Conservation (phyloP, 306 rosid species). For the Fagus sylvatica region DNA sequence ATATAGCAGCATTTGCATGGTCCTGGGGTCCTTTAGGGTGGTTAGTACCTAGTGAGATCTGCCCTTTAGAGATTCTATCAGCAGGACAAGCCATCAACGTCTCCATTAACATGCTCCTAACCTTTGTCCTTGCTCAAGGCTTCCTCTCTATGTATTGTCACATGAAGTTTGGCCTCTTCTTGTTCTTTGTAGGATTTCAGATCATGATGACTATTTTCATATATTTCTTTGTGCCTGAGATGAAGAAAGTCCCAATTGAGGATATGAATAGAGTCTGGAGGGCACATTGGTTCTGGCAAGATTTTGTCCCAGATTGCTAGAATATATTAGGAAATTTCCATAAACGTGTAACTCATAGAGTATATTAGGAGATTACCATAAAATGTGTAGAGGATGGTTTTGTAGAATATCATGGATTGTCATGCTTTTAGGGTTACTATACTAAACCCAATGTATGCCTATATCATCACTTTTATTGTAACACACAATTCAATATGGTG, state of each 20-base stretch:
- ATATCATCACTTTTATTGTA: no score
- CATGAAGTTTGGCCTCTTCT: slow-evolving; percentile 56
- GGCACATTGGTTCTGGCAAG: slow-evolving; percentile 59
- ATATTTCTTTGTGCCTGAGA: slow-evolving; percentile 49
- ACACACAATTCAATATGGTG: no score
- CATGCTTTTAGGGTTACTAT: no score
- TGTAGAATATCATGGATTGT: no score
- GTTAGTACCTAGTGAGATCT: slow-evolving; percentile 64
- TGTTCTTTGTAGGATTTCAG: slow-evolving; percentile 46
- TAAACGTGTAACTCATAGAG: no score
- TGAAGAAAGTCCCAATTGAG: slow-evolving; percentile 51
- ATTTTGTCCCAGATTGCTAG: slow-evolving; percentile 11
- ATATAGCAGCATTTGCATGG: slow-evolving; percentile 76
- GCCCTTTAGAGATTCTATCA: slow-evolving; percentile 53
- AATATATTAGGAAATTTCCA: no score
- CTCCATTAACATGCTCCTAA: slow-evolving; percentile 53
- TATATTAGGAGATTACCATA: no score
- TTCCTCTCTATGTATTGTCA: slow-evolving; percentile 57
- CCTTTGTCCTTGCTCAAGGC: slow-evolving; percentile 45
- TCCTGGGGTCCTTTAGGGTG: slow-evolving; percentile 76
- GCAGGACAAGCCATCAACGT: slow-evolving; percentile 63
- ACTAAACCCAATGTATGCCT: no score
- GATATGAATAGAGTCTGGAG: slow-evolving; percentile 52
- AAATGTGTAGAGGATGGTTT: no score
- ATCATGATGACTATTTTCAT: slow-evolving; percentile 47